Evolutionary conservation across 192 early-diverging fungal species (phyloP), one percentile per base, ranked within the genome.

Genomic region (Linnemannia exigua): DNA sequence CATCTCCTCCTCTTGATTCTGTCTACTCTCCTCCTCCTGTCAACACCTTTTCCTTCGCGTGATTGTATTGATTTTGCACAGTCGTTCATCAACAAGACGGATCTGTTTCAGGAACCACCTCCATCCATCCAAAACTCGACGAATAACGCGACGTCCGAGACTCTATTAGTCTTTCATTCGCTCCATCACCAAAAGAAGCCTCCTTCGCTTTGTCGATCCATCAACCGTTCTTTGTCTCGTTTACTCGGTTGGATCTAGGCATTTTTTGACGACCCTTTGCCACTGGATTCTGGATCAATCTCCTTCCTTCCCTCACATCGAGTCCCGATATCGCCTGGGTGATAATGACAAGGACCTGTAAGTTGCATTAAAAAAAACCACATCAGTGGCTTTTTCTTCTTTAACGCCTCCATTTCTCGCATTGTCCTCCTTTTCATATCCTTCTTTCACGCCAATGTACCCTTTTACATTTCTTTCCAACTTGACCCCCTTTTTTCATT

Each of bases 291-390:
- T 58, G n/a, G 54, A 58, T 58, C 54, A 11, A 58, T 28, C 20
- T 58, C 22, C 22, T 20, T 52, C 25, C n/a, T 25, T 7, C 11
- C 0, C 28, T 31, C 58, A 31, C 14, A 9, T 63, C 11, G 12
- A 31, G 12, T 63, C 28, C 58, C 31, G n/a, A 52, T 22, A n/a
- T 52, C n/a, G 51, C 20, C 25, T 28, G 25, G 12, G 28, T 63
- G 58, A 63, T 63, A n/a, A 63, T 63, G 58, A 63, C 28, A 63
- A 63, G 28, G 28, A 63, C 58, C 28, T 63, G 58, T 63, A 63
- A 63, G 58, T 63, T 31, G 25, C 58, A 1, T 63, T 14, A 25
- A 31, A 33, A 63, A 63, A 33, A 33, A 63, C 58, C 58, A 33
- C 58, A 63, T 63, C 58, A 12, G n/a, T 15, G 25, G 12, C n/a